Evolutionary conservation across 768 basidiomycete genomes (phyloP), one percentile per base, ranked within the genome.

Genomic region (Naganishia antarctica): DNA sequence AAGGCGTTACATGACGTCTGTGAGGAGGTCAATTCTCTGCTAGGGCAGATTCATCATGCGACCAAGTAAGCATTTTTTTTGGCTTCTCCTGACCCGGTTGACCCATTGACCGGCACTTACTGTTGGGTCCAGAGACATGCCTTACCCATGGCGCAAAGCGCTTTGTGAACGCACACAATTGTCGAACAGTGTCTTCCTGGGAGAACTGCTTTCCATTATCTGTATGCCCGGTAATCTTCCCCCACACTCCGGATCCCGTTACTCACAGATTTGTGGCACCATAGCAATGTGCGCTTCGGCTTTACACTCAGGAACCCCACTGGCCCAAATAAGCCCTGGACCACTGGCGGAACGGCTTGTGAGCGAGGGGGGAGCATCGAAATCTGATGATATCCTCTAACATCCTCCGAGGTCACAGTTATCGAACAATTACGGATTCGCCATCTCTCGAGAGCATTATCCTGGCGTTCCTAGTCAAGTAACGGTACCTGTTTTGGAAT

Each of bases 241-340:
- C n/a, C 16, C 2, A 51, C 1, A 51, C 21, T 5, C 13, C 50
- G 31, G 21, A 13, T 9, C 11, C 28, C n/a, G 31, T 51, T 2
- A 40, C 37, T 40, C 37, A 40, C 37, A 16, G 37, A n/a, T n/a
- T n/a, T n/a, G 37, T 40, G 8, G 16, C 26, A 9, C 7, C 15
- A 21, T 32, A 89, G 88, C 83, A 32, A 84, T 93, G 83, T 85
- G 89, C 61, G 86, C 89, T 0, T 86, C 85, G 0, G 82, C 89
- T 8, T 79, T 93, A 18, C 83, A 86, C 16, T 86, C 86, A 0
- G 90, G 88, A 3, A 80, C 79, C 7, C 85, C 91, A 0, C 79
- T 93, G 2, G 90, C 90, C 0, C 90, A 92, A 71, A 88, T 92
- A 60, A 91, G 90, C 2, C 90, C 91, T 0, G 87, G 86, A 69